phyloP scores from a whole-genome alignment of 192 early-diverging fungal species.

The Backusella liffmaniae region DNA sequence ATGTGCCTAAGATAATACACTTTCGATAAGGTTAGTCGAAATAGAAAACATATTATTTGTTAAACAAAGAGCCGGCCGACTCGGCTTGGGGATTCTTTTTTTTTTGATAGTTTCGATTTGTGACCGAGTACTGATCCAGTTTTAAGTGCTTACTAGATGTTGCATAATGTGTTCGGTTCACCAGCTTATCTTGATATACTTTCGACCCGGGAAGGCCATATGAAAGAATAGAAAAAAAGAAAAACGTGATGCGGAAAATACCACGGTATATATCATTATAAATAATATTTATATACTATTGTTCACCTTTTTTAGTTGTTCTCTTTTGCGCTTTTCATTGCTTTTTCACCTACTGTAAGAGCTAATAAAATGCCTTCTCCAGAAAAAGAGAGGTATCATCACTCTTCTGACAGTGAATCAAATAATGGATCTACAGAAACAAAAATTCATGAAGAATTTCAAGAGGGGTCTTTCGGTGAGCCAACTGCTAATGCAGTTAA shows the following conservation, averaged over 20 bases:
- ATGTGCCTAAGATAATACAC: background rate
- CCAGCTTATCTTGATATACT: background rate
- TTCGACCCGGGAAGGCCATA: background rate
- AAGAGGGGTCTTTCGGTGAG: conserved; percentile 18
- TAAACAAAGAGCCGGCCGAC: background rate
- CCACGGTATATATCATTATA: background rate
- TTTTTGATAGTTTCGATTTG: background rate
- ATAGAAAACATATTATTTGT: background rate
- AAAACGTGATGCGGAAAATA: background rate
- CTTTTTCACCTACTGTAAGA: background rate
- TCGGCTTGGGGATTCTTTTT: background rate
- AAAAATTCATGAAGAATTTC: background rate
- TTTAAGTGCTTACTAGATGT: background rate
- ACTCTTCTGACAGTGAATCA: background rate
- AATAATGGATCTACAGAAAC: conserved; percentile 8
- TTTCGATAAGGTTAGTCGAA: background rate
- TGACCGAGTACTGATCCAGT: background rate
- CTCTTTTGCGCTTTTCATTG: background rate
- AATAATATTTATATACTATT: background rate
- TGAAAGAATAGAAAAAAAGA: background rate
- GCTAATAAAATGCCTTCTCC: background rate
- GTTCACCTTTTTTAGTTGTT: background rate
- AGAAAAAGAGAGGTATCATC: background rate
- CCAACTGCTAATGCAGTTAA: conserved; percentile 23
- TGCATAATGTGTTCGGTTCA: background rate